Percentiles rank a stretch among this genome's conserved stretches.
Conservation (phyloP, 257 asterid species). For the Solanum neorickii region DNA sequence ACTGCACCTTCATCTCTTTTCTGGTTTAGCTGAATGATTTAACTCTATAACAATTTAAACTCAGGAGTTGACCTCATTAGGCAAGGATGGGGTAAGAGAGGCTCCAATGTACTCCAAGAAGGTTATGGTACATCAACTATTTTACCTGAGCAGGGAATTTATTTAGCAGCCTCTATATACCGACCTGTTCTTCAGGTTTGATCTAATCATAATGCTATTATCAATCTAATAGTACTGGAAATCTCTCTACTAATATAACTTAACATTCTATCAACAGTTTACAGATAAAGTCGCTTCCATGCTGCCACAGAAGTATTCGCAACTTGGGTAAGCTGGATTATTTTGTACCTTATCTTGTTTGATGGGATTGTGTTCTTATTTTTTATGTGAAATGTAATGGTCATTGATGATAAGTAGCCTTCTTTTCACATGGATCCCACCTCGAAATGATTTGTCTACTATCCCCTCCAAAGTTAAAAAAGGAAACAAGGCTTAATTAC, state of each 20-base stretch:
- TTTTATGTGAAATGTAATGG: background rate
- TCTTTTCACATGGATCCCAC: background rate
- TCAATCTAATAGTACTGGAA: background rate
- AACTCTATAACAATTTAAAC: background rate
- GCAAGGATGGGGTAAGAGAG: constrained; percentile 88
- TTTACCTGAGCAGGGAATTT: constrained; percentile 95
- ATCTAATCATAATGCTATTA: background rate
- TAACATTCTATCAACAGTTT: constrained; percentile 47
- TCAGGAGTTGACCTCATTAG: constrained; percentile 66
- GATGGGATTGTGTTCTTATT: background rate
- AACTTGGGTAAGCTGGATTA: constrained; percentile 66
- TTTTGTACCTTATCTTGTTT: background rate
- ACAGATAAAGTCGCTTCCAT: constrained; percentile 85
- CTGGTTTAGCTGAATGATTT: background rate
- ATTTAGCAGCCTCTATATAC: constrained; percentile 89
- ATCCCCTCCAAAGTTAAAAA: background rate
- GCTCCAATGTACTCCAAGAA: constrained; percentile 81
- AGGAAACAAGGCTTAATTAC: background rate
- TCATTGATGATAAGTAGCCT: background rate
- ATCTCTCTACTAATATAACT: background rate
- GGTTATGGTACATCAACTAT: constrained; percentile 94
- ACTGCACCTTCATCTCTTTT: background rate
- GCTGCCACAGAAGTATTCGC: constrained; percentile 91
- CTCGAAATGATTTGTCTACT: background rate
- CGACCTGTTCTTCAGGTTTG: constrained; percentile 95